Conservation (phyloP, 2,329 filamentous ascomycete species). For the Colletotrichum incanum region DNA sequence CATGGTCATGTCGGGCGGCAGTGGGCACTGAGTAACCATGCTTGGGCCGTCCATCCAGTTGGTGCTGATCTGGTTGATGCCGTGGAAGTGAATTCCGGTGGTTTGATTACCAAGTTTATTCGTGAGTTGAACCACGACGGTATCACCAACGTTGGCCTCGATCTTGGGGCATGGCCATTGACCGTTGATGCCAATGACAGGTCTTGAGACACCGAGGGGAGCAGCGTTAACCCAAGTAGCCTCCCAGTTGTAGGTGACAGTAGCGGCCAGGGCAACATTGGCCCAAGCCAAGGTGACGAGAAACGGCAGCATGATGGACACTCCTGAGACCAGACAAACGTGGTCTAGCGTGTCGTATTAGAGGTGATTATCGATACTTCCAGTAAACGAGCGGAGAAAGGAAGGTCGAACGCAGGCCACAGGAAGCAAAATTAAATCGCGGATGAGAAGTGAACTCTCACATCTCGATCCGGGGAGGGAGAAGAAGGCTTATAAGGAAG, state of each 20-base stretch:
- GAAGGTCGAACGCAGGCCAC: conserved; percentile 13
- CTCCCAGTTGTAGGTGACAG: conserved; percentile 57
- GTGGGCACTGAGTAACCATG: conserved; percentile 68
- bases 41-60: conserved; percentile 72
- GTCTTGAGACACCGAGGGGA: conserved; percentile 56
- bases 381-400: conserved; percentile 35
- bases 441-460: conserved; percentile 8
- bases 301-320: conserved; percentile 27
- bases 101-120: conserved; percentile 69
- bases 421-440: conserved; percentile 11
- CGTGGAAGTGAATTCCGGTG: conserved; percentile 72
- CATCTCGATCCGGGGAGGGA: not conserved
- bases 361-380: conserved; percentile 20
- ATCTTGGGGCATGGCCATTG: conserved; percentile 74
- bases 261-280: conserved; percentile 48
- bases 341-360: conserved; percentile 11
- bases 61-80: conserved; percentile 68
- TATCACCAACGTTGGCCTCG: conserved; percentile 66
- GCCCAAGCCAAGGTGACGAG: conserved; percentile 45
- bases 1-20: conserved; percentile 67
- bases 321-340: conserved; percentile 15
- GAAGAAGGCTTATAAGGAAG: conserved; percentile 26
- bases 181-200: conserved; percentile 70
- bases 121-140: conserved; percentile 62
- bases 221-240: conserved; percentile 58